Conservation (phyloP, 768 basidiomycete genomes). For the Xanthoconium purpureum region DNA sequence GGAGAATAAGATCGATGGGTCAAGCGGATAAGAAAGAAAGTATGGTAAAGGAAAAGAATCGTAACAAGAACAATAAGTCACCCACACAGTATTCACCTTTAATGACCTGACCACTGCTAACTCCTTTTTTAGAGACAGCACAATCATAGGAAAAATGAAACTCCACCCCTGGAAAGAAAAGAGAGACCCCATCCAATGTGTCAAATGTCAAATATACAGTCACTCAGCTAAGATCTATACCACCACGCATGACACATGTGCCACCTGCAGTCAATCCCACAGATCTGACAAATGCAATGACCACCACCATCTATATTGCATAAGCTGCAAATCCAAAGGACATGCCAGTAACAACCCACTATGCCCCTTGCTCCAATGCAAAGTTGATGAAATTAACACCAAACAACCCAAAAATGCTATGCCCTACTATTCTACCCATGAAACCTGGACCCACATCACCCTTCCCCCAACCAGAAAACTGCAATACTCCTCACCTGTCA, state of each 20-base stretch:
- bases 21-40: too few species aligned
- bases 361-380: neutral
- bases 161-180: conserved; percentile 1
- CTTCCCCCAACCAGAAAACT: too few species aligned
- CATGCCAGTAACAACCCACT: neutral
- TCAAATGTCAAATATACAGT: neutral
- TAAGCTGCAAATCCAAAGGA: neutral
- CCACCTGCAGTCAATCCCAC: neutral
- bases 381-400: neutral
- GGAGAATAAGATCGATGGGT: too few species aligned
- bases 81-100: neutral
- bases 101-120: neutral
- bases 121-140: neutral
- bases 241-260: neutral
- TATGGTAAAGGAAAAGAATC: too few species aligned
- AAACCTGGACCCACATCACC: neutral
- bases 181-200: neutral
- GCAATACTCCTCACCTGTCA: too few species aligned
- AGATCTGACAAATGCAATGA: neutral
- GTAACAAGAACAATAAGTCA: neutral
- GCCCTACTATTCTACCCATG: conserved; percentile 2
- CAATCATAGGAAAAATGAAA: neutral
- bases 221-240: neutral
- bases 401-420: conserved; percentile 3
- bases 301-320: neutral